Evolutionary conservation across 2,329 filamentous ascomycete species (phyloP), one percentile per base, ranked within the genome.

Genomic region (Sordariomycetes sp.): DNA sequence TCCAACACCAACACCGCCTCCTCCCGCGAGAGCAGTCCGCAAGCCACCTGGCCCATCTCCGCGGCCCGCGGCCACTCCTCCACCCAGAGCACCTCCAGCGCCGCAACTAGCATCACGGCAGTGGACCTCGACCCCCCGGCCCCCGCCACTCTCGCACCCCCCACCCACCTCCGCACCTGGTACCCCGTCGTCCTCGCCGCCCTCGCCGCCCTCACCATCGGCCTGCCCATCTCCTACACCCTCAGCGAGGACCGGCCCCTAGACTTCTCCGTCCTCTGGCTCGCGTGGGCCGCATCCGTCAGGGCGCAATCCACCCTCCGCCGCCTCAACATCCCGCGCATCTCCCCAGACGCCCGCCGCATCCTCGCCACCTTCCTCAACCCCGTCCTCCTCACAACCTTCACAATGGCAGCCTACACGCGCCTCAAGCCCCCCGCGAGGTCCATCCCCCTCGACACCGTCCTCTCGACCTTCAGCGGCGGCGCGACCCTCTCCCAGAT

Each of bases 231-330:
- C 0, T 70, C 74, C 0, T 61, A 64, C 2, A 48, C 58, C 0
- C 60, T 62, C 0, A 58, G 64, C 1, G 69, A 72, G 55, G 68
- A 73, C 24, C 67, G 71, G 0, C 63, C 72, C 1, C 68, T 81
- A 3, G 73, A 81, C 42, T 73, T 73, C 0, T 72, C 71, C 25
- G 66, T 74, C 13, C 65, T 81, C 3, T 73, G 77, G 63, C 73
- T 76, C 45, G 61, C 76, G 50, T 83, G 80, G 80, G 69, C 74
- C 12, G 63, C 66, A 17, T 69, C 70, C 5, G 67, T 74, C 2
- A 63, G 65, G 1, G 56, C 71, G 2, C 76, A 79, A 53, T 62
- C 65, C 0, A 53, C 60, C 6, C 65, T 75, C 61, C 74, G 73
- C 52, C 52, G 24, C 0, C 60, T 61, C 0, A 48, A 17, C 0